These are phyloP conservation scores for Saccharomyces paradoxus DNA, from an alignment of 805 yeast species.

Conservation along the genomic window DNA sequence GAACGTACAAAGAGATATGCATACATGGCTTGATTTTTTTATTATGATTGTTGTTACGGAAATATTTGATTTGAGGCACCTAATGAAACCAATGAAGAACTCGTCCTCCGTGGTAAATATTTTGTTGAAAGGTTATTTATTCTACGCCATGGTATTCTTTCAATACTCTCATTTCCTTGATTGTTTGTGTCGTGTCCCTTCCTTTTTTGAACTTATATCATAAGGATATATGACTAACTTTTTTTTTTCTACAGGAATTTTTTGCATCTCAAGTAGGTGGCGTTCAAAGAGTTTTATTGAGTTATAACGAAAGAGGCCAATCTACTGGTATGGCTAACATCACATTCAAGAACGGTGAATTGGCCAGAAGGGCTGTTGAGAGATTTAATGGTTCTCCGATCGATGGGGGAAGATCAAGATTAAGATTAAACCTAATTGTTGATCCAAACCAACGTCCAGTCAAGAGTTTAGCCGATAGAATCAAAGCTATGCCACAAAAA, in stretches of 20 bases:
- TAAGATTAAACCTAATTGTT: slow-evolving; percentile 73
- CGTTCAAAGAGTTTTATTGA: slow-evolving; percentile 58
- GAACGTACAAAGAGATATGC: not conserved
- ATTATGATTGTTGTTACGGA: not conserved
- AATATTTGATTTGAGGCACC: not conserved
- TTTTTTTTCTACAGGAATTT: slow-evolving; percentile 56
- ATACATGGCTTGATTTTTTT: not conserved
- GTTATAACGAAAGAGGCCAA: slow-evolving; percentile 81
- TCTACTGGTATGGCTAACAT: slow-evolving; percentile 90
- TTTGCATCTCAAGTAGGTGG: slow-evolving; percentile 84
- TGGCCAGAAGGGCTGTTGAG: slow-evolving; percentile 71
- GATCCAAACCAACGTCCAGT: slow-evolving; percentile 70
- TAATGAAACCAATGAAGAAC: not conserved
- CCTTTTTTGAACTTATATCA: slow-evolving; percentile 1
- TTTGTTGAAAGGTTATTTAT: not conserved
- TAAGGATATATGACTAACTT: slow-evolving; percentile 6
- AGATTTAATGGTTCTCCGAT: slow-evolving; percentile 89
- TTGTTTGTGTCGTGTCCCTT: not conserved
- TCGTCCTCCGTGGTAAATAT: not conserved
- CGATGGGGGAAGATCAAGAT: slow-evolving; percentile 72
- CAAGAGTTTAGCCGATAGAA: slow-evolving; percentile 54
- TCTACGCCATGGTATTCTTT: not conserved
- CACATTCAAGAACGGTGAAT: slow-evolving; percentile 57
- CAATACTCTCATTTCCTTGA: not conserved
- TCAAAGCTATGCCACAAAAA: slow-evolving; percentile 37